Evolutionary conservation across 371 early-diverging fungal species (phyloP), one percentile per base, ranked within the genome.

Genomic region (Homolaphlyctis polyrhiza): DNA sequence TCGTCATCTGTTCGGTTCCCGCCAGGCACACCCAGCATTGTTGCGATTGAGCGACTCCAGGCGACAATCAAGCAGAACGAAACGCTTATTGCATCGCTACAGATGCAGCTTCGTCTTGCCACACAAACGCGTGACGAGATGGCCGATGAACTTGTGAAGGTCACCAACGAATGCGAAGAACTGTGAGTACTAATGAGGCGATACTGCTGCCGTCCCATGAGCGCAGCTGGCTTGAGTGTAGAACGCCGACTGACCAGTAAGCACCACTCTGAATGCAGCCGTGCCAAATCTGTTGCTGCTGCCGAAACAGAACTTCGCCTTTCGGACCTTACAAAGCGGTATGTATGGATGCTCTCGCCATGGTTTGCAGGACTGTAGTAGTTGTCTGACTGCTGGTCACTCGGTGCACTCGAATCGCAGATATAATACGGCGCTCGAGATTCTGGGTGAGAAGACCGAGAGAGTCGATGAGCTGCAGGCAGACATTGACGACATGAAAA

Each of bases 401-500:
- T 45, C 18, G 51, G 18, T n/a, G n/a, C n/a, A n/a, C n/a, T n/a
- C n/a, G n/a, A n/a, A 16, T 11, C 43, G 18, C 63, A 82, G 92
- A 57, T 89, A 94, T 65, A 76, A 82, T 52, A 87, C 91, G 4
- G 87, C 89, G 16, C 71, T 95, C 3, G 94, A 91, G 71, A 71
- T 95, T 69, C 71, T 95, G 43, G 96, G 96, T 18, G 94, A 94
- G 70, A 86, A 88, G 66, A 91, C 92, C 18, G 96, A 95, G 66
- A 84, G 86, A 60, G 89, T 91, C 16, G 81, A 88, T 52, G 96
- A 95, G 55, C 73, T 94, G 21, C 79, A 87, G 64, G 87, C 86
- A 1, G 93, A 93, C 71, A 83, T 95, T 48, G 66, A 66, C 1
- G 95, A 95, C 65, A 86, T 93, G 64, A 92, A 89, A 66, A 85